Conservation (phyloP, 2,329 filamentous ascomycete species). For the Hirsutella thompsonii region DNA sequence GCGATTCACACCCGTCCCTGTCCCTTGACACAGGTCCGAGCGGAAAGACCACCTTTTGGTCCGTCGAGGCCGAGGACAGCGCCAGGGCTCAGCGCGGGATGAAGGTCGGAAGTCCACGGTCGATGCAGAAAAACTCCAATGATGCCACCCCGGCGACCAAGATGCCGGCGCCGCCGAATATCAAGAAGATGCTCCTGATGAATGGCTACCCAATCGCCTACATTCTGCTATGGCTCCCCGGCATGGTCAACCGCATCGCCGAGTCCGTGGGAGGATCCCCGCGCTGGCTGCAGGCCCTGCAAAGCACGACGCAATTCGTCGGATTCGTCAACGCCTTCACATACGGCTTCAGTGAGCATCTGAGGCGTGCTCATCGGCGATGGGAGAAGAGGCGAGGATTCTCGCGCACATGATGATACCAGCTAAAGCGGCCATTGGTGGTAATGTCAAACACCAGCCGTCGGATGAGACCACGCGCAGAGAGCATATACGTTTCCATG, state of each 20-base stretch:
- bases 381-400: background rate
- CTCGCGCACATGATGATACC: background rate
- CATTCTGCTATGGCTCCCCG: conserved; percentile 24
- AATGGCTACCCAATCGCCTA: conserved; percentile 24
- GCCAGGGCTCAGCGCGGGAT: background rate
- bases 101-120: background rate
- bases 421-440: too few species aligned
- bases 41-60: background rate
- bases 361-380: conserved; percentile 2
- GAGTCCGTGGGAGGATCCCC: conserved; percentile 12
- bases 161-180: conserved; percentile 5
- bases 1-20: background rate
- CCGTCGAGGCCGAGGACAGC: background rate
- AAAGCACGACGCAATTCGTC: conserved; percentile 22
- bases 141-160: background rate
- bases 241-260: conserved; percentile 19
- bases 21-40: background rate
- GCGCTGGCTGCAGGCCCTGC: conserved; percentile 14
- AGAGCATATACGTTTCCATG: too few species aligned
- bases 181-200: conserved; percentile 20
- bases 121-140: background rate
- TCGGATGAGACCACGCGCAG: too few species aligned
- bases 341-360: conserved; percentile 22
- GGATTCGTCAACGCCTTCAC: conserved; percentile 24
- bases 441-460: too few species aligned